Conservation (phyloP, 108 stramenopile species). For the Seminavis robusta region DNA sequence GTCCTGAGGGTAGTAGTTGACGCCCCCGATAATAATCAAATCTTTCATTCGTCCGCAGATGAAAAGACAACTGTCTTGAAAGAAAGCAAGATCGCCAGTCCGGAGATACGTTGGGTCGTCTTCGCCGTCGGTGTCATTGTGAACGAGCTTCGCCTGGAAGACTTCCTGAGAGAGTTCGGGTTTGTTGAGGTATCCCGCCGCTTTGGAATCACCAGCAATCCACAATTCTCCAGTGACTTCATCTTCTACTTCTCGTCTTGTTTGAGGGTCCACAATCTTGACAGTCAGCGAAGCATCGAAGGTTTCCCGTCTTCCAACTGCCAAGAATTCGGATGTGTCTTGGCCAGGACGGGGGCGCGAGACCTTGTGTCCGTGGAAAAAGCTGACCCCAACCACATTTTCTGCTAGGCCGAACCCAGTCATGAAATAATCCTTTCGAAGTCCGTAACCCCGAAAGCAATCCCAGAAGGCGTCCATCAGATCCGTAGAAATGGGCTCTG, state of each 20-base stretch:
- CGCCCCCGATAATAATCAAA: too few relatives aligned
- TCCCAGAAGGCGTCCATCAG: conserved; percentile 26
- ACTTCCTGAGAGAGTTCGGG: neutral
- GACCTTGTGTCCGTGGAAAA: neutral
- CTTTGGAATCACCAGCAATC: conserved; percentile 21
- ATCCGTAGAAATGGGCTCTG: conserved; percentile 40
- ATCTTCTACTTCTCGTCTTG: too few relatives aligned
- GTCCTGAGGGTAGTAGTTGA: too few relatives aligned
- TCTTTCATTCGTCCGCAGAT: too few relatives aligned
- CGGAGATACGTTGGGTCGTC: conserved; percentile 23
- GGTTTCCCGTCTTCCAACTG: neutral
- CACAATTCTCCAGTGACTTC: conserved; percentile 47
- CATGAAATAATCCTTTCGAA: conserved; percentile 1
- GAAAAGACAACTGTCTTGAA: conserved; percentile 53
- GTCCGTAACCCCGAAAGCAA: conserved; percentile 22
- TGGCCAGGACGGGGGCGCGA: conserved; percentile 7
- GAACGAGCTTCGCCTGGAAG: conserved; percentile 3
- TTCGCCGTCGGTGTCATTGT: neutral
- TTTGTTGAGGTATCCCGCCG: conserved; percentile 34
- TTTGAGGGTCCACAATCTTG: conserved; percentile 13
- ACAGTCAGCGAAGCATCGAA: neutral
- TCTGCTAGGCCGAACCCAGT: too few relatives aligned
- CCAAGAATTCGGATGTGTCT: neutral
- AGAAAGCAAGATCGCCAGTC: conserved; percentile 72
- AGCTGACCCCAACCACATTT: too few relatives aligned